These are phyloP conservation scores for Persicaria maculosa DNA, from an alignment of 148 eudicot species.

Conservation along the genomic window DNA sequence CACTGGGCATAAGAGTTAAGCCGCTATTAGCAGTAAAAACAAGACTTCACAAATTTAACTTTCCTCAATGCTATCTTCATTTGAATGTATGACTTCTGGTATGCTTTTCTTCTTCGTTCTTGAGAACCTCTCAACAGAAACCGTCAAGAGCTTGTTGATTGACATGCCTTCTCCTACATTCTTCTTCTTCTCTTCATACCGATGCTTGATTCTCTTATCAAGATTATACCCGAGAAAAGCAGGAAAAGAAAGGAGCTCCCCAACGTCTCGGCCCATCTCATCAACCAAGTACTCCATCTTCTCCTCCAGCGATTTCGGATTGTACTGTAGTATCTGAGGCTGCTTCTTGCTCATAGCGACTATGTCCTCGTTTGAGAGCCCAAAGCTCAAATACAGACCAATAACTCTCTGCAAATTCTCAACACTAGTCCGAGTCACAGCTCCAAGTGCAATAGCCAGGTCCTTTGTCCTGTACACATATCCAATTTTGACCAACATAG, in stretches of 20 bases:
- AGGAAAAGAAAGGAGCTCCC: constrained; percentile 83
- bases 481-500: constrained; percentile 70
- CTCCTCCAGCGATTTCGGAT: constrained; percentile 68
- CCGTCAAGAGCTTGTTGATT: constrained; percentile 74
- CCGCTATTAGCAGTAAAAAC: neutral
- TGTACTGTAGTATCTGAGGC: constrained; percentile 80
- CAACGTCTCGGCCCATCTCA: constrained; percentile 84
- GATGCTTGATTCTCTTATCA: constrained; percentile 72
- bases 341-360: constrained; percentile 80
- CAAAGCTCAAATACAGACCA: constrained; percentile 62
- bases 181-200: constrained; percentile 68
- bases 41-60: constrained; percentile 2
- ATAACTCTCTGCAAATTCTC: constrained; percentile 72
- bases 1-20: neutral
- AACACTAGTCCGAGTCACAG: constrained; percentile 73
- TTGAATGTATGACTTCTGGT: neutral
- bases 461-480: constrained; percentile 66
- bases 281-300: constrained; percentile 76
- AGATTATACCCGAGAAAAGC: constrained; percentile 93
- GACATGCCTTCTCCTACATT: constrained; percentile 71
- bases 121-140: constrained; percentile 56
- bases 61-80: neutral
- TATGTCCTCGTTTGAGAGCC: constrained; percentile 67
- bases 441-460: constrained; percentile 85
- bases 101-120: constrained; percentile 29